Base-by-base conservation (phyloP, 2,329 filamentous ascomycete genomes). In the Trichophyton verrucosum region DNA sequence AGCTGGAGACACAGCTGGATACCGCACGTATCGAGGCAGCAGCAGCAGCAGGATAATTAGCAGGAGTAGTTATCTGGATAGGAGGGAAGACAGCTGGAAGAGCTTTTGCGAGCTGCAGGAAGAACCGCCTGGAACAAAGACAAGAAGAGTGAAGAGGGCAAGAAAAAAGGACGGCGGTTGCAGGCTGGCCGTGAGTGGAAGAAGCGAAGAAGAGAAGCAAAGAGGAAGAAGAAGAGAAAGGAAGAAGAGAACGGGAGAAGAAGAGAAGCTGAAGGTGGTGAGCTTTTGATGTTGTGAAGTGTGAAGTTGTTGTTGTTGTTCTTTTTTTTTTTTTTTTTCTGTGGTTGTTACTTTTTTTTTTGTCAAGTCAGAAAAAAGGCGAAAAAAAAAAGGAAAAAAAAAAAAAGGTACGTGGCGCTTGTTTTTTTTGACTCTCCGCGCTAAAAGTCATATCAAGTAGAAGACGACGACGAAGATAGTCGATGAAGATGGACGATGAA, bases 91-190 rank as follows among this genome's bases (percentile, higher is more conserved):
- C 11, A 49, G 17, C n/a, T 49, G 40, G 33, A 57, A 24, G 33
- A 60, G 8, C 33, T 38, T 38, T 38, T 38, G 33, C 33, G 33
- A 38, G 60, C 64, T 38, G 61, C 62, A 61, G 61, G 46, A 60
- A 57, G 61, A 58, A 63, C 51, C 61, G 57, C 47, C 53, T 62
- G 40, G 49, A 38, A 47, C 15, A 46, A 53, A 68, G 64, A 62
- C 61, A 61, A 60, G 60, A 53, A 66, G 49, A 66, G 33, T 38
- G 33, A 57, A 65, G 53, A 58, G n/a, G 56, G 27, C 36, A 61
- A 58, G 61, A 60, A 60, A 36, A 47, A 61, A 57, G 36, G 53
- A 33, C 24, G 17, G 17, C 46, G 1, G 27, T 7, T 22, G 22
- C 11, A 9, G 47, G 11, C 24, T 33, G 9, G 49, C 15, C 27